Evolutionary conservation across 1,139 yeast species (phyloP).

Genomic region (Kodamaea derodonti): DNA sequence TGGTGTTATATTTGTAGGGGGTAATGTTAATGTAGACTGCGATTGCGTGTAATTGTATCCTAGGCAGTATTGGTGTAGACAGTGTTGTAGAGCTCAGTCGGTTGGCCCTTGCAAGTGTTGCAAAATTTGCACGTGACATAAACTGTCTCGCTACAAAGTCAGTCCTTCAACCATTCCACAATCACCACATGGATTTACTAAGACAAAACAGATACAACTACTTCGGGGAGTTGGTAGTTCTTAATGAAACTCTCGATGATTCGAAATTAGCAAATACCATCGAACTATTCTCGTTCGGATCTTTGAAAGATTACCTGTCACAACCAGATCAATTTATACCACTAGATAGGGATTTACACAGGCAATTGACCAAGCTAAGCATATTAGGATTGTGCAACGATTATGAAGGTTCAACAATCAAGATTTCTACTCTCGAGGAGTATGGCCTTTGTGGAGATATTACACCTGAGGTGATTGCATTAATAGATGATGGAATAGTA

Average conservation of each 20-base stretch:
- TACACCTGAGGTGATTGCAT: constrained; percentile 18
- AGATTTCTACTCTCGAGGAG: constrained; percentile 10
- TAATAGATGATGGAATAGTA: constrained; percentile 24
- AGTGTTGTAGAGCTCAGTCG: too few relatives aligned
- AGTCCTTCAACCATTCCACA: too few relatives aligned
- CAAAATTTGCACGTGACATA: too few relatives aligned
- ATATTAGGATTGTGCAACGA: constrained; percentile 23
- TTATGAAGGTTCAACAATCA: constrained; percentile 20
- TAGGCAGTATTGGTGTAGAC: too few relatives aligned
- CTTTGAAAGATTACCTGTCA: constrained; percentile 22
- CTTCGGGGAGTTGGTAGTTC: constrained; percentile 6
- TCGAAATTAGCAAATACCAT: constrained; percentile 16
- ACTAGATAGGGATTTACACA: constrained; percentile 12
- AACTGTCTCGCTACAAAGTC: too few relatives aligned
- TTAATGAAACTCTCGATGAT: background rate
- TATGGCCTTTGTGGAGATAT: constrained; percentile 21
- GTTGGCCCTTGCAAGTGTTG: too few relatives aligned
- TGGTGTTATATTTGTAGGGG: too few relatives aligned
- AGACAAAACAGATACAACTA: constrained; percentile 10
- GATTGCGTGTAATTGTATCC: too few relatives aligned
- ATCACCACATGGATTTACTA: constrained; percentile 3
- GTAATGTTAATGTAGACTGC: too few relatives aligned
- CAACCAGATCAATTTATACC: constrained; percentile 15
- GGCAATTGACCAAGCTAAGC: constrained; percentile 28
- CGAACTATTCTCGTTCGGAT: constrained; percentile 40